phyloP scores from a whole-genome alignment of 192 early-diverging fungal species.

The Coemansia reversa region DNA sequence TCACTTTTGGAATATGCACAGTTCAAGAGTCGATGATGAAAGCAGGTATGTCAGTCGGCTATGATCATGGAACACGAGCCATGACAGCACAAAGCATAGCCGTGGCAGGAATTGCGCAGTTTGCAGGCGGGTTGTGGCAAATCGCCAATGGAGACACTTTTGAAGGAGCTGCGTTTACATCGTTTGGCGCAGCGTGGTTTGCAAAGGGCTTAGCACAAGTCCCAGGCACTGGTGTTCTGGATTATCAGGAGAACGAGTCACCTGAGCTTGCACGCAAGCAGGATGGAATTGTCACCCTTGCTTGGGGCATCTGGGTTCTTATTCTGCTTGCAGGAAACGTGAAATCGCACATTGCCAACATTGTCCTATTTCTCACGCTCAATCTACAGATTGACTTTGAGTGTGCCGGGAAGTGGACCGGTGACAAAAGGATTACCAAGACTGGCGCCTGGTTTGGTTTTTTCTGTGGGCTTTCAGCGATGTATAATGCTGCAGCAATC shows the following conservation, averaged over 20 bases:
- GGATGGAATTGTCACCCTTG: conserved; percentile 26
- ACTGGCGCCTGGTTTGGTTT: conserved; percentile 52
- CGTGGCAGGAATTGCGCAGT: conserved; percentile 44
- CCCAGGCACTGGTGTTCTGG: conserved; percentile 33
- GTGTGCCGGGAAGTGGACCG: conserved; percentile 34
- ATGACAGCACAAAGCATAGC: conserved; percentile 38
- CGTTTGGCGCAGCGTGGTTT: conserved; percentile 49
- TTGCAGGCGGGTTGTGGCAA: conserved; percentile 43
- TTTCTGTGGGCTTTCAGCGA: conserved; percentile 48
- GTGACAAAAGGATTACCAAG: conserved; percentile 24
- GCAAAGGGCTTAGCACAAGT: conserved; percentile 39
- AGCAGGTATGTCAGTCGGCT: conserved; percentile 48
- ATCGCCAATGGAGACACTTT: conserved; percentile 55
- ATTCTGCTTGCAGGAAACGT: conserved; percentile 49
- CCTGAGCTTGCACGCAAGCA: conserved; percentile 31
- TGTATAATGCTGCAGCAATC: conserved; percentile 51
- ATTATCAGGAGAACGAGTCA: conserved; percentile 26
- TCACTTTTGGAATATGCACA: conserved; percentile 49
- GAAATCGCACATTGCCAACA: conserved; percentile 46
- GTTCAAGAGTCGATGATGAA: conserved; percentile 50
- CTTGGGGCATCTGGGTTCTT: conserved; percentile 50
- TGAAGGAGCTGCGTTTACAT: conserved; percentile 48
- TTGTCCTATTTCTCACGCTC: conserved; percentile 38
- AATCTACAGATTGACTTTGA: conserved; percentile 41
- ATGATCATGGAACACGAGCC: conserved; percentile 28